phyloP scores from a whole-genome alignment of 106 monocot genomes.

The Ottelia alismoides region DNA sequence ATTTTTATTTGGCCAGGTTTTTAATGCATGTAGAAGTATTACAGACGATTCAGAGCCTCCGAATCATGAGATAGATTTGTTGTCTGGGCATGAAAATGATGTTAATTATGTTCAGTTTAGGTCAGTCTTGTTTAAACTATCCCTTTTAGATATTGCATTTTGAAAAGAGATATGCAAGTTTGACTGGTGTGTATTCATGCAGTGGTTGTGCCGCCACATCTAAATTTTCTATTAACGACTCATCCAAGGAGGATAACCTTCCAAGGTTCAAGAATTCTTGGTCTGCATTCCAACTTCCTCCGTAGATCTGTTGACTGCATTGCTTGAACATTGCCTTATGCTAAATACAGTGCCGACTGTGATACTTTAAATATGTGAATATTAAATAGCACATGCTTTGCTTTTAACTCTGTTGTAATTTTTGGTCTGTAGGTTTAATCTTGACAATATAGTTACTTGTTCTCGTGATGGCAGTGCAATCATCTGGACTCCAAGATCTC shows the following conservation, averaged over 20 bases:
- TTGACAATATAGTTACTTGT: slow-evolving; percentile 98
- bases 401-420: too few species aligned
- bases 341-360: too few species aligned
- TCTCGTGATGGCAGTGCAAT: slow-evolving; percentile 99
- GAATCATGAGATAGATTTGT: slow-evolving; percentile 93
- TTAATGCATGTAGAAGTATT: slow-evolving; percentile 72
- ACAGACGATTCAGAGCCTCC: slow-evolving; percentile 63
- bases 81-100: slow-evolving; percentile 98
- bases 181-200: too few species aligned
- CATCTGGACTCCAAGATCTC: slow-evolving; percentile 95
- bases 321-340: too few species aligned
- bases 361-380: too few species aligned
- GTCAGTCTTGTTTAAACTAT: too few species aligned
- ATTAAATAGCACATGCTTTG: too few species aligned
- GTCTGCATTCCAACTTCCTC: too few species aligned
- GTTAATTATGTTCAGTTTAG: slow-evolving; percentile 98
- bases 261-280: slow-evolving; percentile 97
- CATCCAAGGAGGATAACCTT: slow-evolving; percentile 79
- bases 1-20: too few species aligned
- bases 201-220: slow-evolving; percentile 79
- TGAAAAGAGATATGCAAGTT: too few species aligned
- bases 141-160: too few species aligned
- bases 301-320: too few species aligned
- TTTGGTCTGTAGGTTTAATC: slow-evolving; percentile 66
- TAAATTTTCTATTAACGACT: slow-evolving; percentile 46